A percentile compares a stretch with the other conserved stretches of the same genome.
Evolutionary conservation across 2,329 filamentous ascomycete genomes (phyloP).

Genomic region (Chalaropsis ovoidea): DNA sequence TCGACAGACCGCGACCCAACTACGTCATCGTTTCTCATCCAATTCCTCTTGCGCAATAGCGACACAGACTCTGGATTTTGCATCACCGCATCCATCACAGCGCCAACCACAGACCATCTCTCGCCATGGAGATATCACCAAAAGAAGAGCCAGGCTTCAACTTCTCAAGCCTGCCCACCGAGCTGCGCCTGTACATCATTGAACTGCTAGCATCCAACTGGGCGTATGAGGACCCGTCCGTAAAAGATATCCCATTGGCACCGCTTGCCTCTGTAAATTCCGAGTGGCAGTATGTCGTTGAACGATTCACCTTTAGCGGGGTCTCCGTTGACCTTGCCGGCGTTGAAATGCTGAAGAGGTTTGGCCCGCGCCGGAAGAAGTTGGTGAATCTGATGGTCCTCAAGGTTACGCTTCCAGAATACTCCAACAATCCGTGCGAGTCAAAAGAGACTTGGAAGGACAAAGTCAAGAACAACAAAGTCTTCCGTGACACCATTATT

Average conservation of each 20-base stretch:
- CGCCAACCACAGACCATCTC: neutral
- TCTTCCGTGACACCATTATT: slow-evolving; percentile 21
- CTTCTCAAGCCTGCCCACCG: slow-evolving; percentile 5
- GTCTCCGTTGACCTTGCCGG: slow-evolving; percentile 18
- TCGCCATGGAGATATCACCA: neutral
- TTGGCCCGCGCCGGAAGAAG: slow-evolving; percentile 17
- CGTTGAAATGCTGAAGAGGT: slow-evolving; percentile 10
- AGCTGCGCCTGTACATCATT: slow-evolving; percentile 16
- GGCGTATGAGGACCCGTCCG: slow-evolving; percentile 8
- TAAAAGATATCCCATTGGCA: slow-evolving; percentile 4
- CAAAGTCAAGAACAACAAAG: slow-evolving; percentile 24
- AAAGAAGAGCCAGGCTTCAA: neutral
- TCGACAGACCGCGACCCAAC: neutral
- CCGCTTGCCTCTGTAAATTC: slow-evolving; percentile 22
- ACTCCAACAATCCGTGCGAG: slow-evolving; percentile 20
- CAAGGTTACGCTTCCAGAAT: slow-evolving; percentile 21
- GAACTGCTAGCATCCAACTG: slow-evolving; percentile 10
- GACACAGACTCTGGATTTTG: neutral
- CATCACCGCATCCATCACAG: neutral
- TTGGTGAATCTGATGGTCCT: slow-evolving; percentile 22
- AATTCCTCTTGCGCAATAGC: slow-evolving; percentile 6
- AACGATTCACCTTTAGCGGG: slow-evolving; percentile 23
- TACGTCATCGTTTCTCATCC: slow-evolving; percentile 7
- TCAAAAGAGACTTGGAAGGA: slow-evolving; percentile 26
- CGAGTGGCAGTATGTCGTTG: slow-evolving; percentile 25